Conservation (phyloP, 2,329 filamentous ascomycete species). For the Diaporthe sp. region DNA sequence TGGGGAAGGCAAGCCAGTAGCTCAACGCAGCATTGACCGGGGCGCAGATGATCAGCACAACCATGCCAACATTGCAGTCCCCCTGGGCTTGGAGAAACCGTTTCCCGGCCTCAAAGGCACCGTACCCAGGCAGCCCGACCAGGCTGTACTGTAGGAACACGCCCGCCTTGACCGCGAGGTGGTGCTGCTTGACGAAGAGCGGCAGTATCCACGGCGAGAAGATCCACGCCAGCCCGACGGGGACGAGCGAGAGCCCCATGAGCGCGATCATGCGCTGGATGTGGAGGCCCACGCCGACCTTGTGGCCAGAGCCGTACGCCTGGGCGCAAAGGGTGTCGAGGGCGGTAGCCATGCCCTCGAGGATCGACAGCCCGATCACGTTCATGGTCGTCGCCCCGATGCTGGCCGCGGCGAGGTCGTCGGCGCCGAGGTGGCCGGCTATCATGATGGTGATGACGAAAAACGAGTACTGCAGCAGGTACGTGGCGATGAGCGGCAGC, state of each 20-base stretch:
- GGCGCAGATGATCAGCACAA: conserved; percentile 59
- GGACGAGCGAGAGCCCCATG: conserved; percentile 60
- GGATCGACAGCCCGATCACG: conserved; percentile 64
- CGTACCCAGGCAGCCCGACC: conserved; percentile 65
- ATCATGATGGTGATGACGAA: conserved; percentile 64
- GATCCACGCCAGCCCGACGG: conserved; percentile 63
- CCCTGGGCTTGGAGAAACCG: conserved; percentile 68
- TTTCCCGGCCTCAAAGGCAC: conserved; percentile 66
- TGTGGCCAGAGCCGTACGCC: conserved; percentile 62
- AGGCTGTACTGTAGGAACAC: conserved; percentile 62
- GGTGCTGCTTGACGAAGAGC: conserved; percentile 59
- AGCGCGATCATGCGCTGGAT: conserved; percentile 65
- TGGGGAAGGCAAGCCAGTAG: conserved; percentile 59
- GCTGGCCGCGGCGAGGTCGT: conserved; percentile 65
- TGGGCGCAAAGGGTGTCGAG: conserved; percentile 65
- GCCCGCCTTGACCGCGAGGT: conserved; percentile 62
- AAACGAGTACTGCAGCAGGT: conserved; percentile 66
- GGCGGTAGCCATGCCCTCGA: conserved; percentile 64
- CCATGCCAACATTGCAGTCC: conserved; percentile 62
- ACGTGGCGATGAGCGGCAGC: conserved; percentile 64
- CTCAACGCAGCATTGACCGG: conserved; percentile 62
- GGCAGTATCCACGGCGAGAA: conserved; percentile 60
- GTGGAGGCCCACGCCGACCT: conserved; percentile 62
- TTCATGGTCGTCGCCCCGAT: conserved; percentile 66
- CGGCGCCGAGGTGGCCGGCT: conserved; percentile 64